phyloP scores from a whole-genome alignment of 208 protist species.

The Kentomonas sorsogonicus region DNA sequence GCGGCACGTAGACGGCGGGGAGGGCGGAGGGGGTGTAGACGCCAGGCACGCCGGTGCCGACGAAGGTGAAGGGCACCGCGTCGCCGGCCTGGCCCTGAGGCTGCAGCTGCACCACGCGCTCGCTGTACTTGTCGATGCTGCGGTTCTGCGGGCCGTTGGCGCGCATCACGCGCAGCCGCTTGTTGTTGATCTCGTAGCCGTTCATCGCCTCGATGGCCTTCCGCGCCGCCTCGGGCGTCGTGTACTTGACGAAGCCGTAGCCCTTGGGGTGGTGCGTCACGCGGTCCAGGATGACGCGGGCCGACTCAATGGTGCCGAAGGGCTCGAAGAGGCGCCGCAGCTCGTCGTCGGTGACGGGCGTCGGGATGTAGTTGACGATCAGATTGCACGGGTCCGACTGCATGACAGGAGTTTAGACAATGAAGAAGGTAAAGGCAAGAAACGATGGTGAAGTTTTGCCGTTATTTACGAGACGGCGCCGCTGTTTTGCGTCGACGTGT shows the following conservation, averaged over 20 bases:
- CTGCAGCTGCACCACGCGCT: constrained; percentile 24
- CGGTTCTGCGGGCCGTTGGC: constrained; percentile 41
- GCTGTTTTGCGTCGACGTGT: too few species aligned
- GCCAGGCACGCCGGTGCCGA: constrained; percentile 15
- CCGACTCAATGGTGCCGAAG: constrained; percentile 38
- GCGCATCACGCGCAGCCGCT: constrained; percentile 51
- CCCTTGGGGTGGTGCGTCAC: constrained; percentile 51
- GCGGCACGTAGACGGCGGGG: constrained; percentile 20
- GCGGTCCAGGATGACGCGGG: constrained; percentile 51
- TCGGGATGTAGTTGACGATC: constrained; percentile 70
- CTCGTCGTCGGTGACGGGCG: constrained; percentile 40
- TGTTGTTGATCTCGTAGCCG: constrained; percentile 53
- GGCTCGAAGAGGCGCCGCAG: constrained; percentile 34
- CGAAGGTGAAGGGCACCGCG: constrained; percentile 14
- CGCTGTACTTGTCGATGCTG: constrained; percentile 11
- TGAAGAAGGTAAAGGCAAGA: background rate
- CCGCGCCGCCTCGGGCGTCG: constrained; percentile 35
- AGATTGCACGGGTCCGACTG: constrained; percentile 46
- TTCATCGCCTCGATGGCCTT: constrained; percentile 56
- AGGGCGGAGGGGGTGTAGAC: constrained; percentile 16
- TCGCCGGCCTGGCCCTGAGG: background rate
- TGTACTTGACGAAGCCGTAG: constrained; percentile 79
- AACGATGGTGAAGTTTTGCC: too few species aligned
- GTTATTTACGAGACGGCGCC: too few species aligned
- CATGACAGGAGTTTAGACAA: background rate